phyloP scores from a whole-genome alignment of 805 yeast species.

The Danielia oregonensis region DNA sequence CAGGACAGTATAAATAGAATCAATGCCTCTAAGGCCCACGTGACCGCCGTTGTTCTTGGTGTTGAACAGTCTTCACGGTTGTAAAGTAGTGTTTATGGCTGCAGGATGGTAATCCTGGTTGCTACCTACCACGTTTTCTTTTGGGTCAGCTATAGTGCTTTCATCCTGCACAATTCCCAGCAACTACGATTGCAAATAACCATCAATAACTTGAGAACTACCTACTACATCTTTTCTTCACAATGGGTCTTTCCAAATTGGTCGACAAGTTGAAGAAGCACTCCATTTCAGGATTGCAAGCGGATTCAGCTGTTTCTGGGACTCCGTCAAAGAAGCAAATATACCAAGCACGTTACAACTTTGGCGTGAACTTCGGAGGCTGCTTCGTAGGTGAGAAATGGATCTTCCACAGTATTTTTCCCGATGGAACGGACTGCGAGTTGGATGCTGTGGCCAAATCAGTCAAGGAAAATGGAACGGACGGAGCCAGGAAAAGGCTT shows the following conservation, averaged over 20 bases:
- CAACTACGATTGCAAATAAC: no score
- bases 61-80: no score
- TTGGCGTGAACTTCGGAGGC: constrained; percentile 85
- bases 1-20: no score
- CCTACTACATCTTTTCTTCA: no score
- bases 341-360: constrained; percentile 59
- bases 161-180: not conserved
- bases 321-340: constrained; percentile 43
- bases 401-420: constrained; percentile 63
- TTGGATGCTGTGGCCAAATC: constrained; percentile 61
- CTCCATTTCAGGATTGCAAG: constrained; percentile 18
- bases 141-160: no score
- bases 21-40: no score
- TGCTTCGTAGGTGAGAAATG: constrained; percentile 77
- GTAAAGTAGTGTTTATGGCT: no score
- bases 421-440: constrained; percentile 60
- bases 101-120: no score
- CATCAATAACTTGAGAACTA: no score
- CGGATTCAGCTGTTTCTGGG: constrained; percentile 33
- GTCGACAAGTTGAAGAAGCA: constrained; percentile 26
- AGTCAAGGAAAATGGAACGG: constrained; percentile 47
- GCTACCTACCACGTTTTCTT: no score
- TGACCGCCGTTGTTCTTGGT: no score
- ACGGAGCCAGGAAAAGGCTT: constrained; percentile 48
- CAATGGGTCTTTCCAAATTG: constrained; percentile 2